Evolutionary conservation across 306 rosid species (phyloP).

Genomic region (Gynostemma pentaphyllum): DNA sequence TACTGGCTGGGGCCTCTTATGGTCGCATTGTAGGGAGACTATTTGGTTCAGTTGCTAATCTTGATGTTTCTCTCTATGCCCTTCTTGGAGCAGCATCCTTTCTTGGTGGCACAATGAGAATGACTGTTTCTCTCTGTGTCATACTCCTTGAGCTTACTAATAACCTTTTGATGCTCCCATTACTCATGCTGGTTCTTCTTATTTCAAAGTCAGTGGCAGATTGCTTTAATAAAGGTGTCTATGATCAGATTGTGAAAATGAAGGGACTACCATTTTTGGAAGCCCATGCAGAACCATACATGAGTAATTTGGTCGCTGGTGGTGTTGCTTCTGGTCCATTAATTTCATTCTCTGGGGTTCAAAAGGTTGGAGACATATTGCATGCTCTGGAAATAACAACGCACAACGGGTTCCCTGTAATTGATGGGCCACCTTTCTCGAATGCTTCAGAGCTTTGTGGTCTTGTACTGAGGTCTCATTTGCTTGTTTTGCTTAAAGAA

Average conservation of each 20-base stretch:
- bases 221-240: slow-evolving; percentile 60
- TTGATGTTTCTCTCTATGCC: slow-evolving; percentile 64
- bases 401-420: slow-evolving; percentile 89
- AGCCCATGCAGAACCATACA: slow-evolving; percentile 66
- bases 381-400: slow-evolving; percentile 33
- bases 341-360: slow-evolving; percentile 49
- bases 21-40: slow-evolving; percentile 67
- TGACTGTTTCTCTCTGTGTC: slow-evolving; percentile 82
- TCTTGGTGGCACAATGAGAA: slow-evolving; percentile 98
- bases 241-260: slow-evolving; percentile 61
- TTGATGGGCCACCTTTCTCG: slow-evolving; percentile 74
- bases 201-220: slow-evolving; percentile 67
- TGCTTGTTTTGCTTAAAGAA: slow-evolving; percentile 66
- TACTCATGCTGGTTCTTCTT: slow-evolving; percentile 67
- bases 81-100: slow-evolving; percentile 89
- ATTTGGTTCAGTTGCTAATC: slow-evolving; percentile 28
- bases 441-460: slow-evolving; percentile 65
- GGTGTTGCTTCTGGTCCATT: slow-evolving; percentile 72
- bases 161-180: slow-evolving; percentile 58
- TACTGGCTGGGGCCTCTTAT: slow-evolving; percentile 74
- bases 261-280: slow-evolving; percentile 70
- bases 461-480: slow-evolving; percentile 72
- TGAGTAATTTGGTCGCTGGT: slow-evolving; percentile 52
- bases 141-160: slow-evolving; percentile 87
- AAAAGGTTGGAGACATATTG: slow-evolving; percentile 53